Evolutionary conservation across 371 early-diverging fungal genomes (phyloP), one percentile per base, ranked within the genome.

Genomic region (Nematocida sp.): DNA sequence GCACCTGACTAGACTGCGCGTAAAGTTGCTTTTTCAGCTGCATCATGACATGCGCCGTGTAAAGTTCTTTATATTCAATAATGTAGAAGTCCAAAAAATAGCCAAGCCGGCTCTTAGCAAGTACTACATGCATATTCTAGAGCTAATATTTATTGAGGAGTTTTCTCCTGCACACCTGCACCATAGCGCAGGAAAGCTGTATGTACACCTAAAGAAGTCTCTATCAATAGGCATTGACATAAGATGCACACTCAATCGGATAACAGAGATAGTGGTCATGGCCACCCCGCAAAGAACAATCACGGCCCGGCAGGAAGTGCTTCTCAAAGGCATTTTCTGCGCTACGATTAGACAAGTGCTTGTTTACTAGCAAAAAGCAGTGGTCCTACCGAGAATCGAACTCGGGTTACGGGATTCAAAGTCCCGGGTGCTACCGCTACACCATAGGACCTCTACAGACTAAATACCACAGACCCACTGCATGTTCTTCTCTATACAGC

Each of bases 341-440:
- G 23, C 18, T 50, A 9, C 52, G 9, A 50, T 50, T 18, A 9
- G 52, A 3, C 52, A 50, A 3, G 18, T 50, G 52, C 18, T 50
- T 33, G 33, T 33, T 18, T 50, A 50, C 52, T 50, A 50, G 52
- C 52, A 50, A 50, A 50, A 50, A 13, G 52, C 44, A 62, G 9
- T 72, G 82, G 82, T 82, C 82, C 82, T 72, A 82, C 82, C 62
- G 82, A 82, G 82, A 46, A 72, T 82, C 82, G 82, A 82, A 82
- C 82, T 82, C 82, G 62, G 82, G 82, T 82, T 72, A 72, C 73
- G 73, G 82, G 82, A 82, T 71, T 82, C 82, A 82, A 82, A 82
- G 82, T 82, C 82, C 82, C 73, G 73, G 62, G 82, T 82, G 82
- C 60, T 82, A 82, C 82, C 82, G 46, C 82, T 82, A 82, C 82